Conservation (phyloP, 2,329 filamentous ascomycete species). For the Corynespora cassiicola region DNA sequence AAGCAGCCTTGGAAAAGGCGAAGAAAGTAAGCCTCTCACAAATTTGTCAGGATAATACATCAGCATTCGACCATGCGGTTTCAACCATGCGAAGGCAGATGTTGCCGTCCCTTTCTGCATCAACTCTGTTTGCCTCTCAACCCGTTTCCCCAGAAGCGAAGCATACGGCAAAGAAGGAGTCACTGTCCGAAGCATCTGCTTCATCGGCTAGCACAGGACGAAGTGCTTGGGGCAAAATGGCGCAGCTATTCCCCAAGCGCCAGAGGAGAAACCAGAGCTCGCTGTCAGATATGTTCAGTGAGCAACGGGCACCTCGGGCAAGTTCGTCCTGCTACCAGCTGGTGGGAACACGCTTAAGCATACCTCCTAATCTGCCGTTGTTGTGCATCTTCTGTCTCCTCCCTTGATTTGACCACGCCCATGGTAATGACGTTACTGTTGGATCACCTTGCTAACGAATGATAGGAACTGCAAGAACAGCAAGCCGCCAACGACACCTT, state of each 20-base stretch:
- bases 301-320: too few relatives aligned
- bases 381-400: slow-evolving; percentile 34
- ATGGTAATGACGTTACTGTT: too few relatives aligned
- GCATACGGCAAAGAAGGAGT: slow-evolving; percentile 20
- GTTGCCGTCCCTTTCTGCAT: slow-evolving; percentile 26
- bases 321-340: too few relatives aligned
- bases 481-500: slow-evolving; percentile 26
- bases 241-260: too few relatives aligned
- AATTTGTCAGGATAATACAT: slow-evolving; percentile 26
- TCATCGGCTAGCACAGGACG: slow-evolving; percentile 28
- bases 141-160: slow-evolving; percentile 15
- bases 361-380: background rate
- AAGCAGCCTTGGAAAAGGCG: slow-evolving; percentile 42
- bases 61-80: slow-evolving; percentile 28
- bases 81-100: slow-evolving; percentile 23
- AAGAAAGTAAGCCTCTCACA: slow-evolving; percentile 45
- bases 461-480: slow-evolving; percentile 42
- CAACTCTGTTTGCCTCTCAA: slow-evolving; percentile 24
- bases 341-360: too few relatives aligned
- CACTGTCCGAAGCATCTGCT: slow-evolving; percentile 26
- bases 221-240: slow-evolving; percentile 30
- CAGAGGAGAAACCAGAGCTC: slow-evolving; percentile 2
- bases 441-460: slow-evolving; percentile 19
- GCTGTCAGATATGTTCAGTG: slow-evolving; percentile 4
- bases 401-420: too few relatives aligned